A percentile compares a stretch with the other conserved stretches of the same genome.
Conservation (phyloP, 441 rosid genomes). For the Kokia cookei region DNA sequence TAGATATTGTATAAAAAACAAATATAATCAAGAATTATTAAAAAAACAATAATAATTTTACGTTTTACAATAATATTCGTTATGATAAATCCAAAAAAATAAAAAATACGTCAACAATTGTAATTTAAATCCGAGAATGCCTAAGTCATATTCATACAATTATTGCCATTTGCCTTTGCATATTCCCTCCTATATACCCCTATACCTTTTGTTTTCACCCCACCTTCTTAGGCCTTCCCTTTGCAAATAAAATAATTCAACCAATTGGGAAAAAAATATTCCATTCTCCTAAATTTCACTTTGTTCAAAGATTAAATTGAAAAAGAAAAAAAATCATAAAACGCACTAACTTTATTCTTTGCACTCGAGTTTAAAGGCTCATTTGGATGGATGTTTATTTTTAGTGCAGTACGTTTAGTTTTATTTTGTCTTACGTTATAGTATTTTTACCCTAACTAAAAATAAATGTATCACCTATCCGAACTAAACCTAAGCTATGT, state of each 20-base stretch:
- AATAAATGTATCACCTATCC: too few relatives aligned
- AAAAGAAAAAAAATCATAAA: background rate
- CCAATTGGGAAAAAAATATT: background rate
- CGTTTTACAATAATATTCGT: too few relatives aligned
- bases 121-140: background rate
- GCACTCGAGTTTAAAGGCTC: too few relatives aligned
- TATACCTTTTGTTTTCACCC: background rate
- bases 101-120: background rate
- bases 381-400: too few relatives aligned
- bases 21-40: too few relatives aligned
- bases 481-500: too few relatives aligned
- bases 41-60: too few relatives aligned
- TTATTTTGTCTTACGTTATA: too few relatives aligned
- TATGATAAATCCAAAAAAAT: background rate
- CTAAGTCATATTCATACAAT: slow-evolving; percentile 20
- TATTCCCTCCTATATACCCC: slow-evolving; percentile 10
- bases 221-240: background rate
- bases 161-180: slow-evolving; percentile 13
- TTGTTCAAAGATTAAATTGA: slow-evolving; percentile 19
- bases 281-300: background rate
- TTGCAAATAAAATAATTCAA: background rate
- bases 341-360: too few relatives aligned
- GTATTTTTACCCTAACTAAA: too few relatives aligned
- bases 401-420: too few relatives aligned
- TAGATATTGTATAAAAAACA: too few relatives aligned